These are phyloP conservation scores for Stemphylium vesicarium DNA, from an alignment of 2,329 filamentous ascomycete species.

Conservation along the genomic window DNA sequence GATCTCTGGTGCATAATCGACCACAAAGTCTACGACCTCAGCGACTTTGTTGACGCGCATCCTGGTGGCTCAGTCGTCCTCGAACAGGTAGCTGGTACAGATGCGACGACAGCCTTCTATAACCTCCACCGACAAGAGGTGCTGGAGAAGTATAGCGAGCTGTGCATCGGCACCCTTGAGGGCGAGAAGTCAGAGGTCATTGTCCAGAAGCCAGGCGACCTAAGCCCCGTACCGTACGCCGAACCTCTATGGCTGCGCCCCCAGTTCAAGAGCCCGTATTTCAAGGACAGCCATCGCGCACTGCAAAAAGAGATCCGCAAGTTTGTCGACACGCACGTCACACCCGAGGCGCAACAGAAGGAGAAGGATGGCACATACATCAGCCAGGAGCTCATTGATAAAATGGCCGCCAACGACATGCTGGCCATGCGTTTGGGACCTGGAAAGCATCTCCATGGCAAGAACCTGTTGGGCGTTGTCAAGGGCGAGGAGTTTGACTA, in stretches of 20 bases:
- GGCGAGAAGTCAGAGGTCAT: slow-evolving; percentile 79
- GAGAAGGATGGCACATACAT: slow-evolving; percentile 77
- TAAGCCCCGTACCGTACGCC: slow-evolving; percentile 80
- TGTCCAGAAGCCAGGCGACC: slow-evolving; percentile 70
- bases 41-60: slow-evolving; percentile 84
- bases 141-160: slow-evolving; percentile 76
- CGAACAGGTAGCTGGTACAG: slow-evolving; percentile 78
- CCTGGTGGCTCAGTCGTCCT: slow-evolving; percentile 83
- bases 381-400: slow-evolving; percentile 72
- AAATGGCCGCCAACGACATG: slow-evolving; percentile 75
- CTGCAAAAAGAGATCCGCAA: slow-evolving; percentile 73
- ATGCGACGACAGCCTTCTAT: slow-evolving; percentile 85
- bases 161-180: slow-evolving; percentile 76
- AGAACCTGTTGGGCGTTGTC: slow-evolving; percentile 70
- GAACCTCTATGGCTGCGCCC: slow-evolving; percentile 84
- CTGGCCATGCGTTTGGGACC: slow-evolving; percentile 84
- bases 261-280: slow-evolving; percentile 80
- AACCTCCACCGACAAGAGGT: slow-evolving; percentile 92
- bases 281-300: slow-evolving; percentile 73
- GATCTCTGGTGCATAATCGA: slow-evolving; percentile 86
- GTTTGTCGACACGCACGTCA: slow-evolving; percentile 75
- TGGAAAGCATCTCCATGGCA: slow-evolving; percentile 78
- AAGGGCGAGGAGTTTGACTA: slow-evolving; percentile 85
- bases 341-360: slow-evolving; percentile 76
- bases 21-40: slow-evolving; percentile 84